Evolutionary conservation across 2,329 filamentous ascomycete species (phyloP), one percentile per base, ranked within the genome.

Genomic region (Blastomyces emzantsi): DNA sequence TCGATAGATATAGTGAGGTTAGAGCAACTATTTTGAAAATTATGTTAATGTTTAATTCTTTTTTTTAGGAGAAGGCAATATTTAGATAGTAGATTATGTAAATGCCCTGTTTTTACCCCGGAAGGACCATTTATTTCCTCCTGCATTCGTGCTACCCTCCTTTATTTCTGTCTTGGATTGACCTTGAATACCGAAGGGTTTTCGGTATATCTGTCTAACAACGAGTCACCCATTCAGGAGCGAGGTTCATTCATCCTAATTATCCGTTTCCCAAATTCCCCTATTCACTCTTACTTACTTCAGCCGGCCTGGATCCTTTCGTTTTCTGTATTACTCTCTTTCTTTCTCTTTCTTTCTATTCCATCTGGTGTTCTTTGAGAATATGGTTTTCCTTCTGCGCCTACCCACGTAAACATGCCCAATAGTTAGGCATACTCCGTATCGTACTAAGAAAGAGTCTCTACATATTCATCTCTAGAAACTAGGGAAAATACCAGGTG

Each of bases 251-350:
- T 15, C 47, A 49, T 25, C 1, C 9, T 25, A 28, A 13, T 28
- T 11, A 13, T 28, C 22, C 3, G 25, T 52, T 22, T 28, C 49
- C 22, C 5, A 28, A 19, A 19, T 28, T 28, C 11, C n/a, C 66
- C 70, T 69, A 52, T 49, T 63, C 55, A 58, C 55, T 61, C 58
- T 67, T 28, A 51, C 60, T 60, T 66, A 51, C 22, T 56, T 36
- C 47, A 61, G 62, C 28, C 30, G 36, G 36, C 22, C n/a, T 43
- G 45, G 33, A 19, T 17, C 25, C 15, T 8, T 43, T 28, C 4
- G n/a, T 2, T 13, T 13, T 52, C 13, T 28, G 13, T 52, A 25
- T 52, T 25, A 43, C 1, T 9, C 5, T 17, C 17, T 54, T 33
- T 25, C 22, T 25, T 36, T 22, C 13, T 17, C 17, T 52, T 4